Evolutionary conservation across 2,329 filamentous ascomycete genomes (phyloP).

Genomic region (Graphiopsis chlorocephala): DNA sequence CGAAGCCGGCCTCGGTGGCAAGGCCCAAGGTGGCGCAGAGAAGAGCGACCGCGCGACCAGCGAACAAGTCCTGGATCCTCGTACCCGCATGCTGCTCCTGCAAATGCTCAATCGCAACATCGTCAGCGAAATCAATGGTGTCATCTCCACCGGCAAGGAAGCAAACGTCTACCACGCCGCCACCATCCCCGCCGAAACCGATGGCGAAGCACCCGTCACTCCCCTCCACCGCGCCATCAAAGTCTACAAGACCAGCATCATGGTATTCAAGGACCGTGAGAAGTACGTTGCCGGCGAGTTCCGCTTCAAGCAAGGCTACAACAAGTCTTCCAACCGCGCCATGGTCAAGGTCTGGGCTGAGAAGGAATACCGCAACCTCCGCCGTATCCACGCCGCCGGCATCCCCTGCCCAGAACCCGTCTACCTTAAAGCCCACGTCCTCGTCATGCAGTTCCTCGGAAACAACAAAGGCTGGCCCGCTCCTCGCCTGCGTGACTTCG

Average conservation of each 20-base stretch:
- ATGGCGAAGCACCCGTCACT: slow-evolving; percentile 40
- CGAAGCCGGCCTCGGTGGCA: slow-evolving; percentile 52
- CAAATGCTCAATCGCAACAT: slow-evolving; percentile 93
- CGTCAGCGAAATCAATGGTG: slow-evolving; percentile 89
- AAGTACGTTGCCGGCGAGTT: slow-evolving; percentile 94
- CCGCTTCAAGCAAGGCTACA: slow-evolving; percentile 84
- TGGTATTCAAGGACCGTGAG: slow-evolving; percentile 97
- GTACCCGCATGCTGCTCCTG: slow-evolving; percentile 90
- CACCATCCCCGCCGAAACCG: slow-evolving; percentile 52
- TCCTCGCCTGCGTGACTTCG: slow-evolving; percentile 83
- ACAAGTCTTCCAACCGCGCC: slow-evolving; percentile 89
- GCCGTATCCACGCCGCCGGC: slow-evolving; percentile 75
- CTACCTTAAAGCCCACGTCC: slow-evolving; percentile 84
- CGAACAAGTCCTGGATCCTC: slow-evolving; percentile 90
- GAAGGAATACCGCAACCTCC: slow-evolving; percentile 94
- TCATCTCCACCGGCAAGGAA: slow-evolving; percentile 94
- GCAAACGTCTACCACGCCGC: slow-evolving; percentile 96
- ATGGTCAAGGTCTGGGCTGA: slow-evolving; percentile 99
- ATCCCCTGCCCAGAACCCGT: slow-evolving; percentile 91
- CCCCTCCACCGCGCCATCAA: slow-evolving; percentile 84
- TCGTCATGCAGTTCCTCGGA: slow-evolving; percentile 92
- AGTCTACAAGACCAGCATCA: slow-evolving; percentile 96
- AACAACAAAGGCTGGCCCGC: slow-evolving; percentile 84
- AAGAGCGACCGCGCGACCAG: slow-evolving; percentile 88
- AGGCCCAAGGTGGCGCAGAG: slow-evolving; percentile 52